Percentiles rank a stretch among this genome's conserved stretches.
These are phyloP conservation scores for Eucalyptus cladocalyx DNA, from an alignment of 345 rosid species.

Conservation along the genomic window DNA sequence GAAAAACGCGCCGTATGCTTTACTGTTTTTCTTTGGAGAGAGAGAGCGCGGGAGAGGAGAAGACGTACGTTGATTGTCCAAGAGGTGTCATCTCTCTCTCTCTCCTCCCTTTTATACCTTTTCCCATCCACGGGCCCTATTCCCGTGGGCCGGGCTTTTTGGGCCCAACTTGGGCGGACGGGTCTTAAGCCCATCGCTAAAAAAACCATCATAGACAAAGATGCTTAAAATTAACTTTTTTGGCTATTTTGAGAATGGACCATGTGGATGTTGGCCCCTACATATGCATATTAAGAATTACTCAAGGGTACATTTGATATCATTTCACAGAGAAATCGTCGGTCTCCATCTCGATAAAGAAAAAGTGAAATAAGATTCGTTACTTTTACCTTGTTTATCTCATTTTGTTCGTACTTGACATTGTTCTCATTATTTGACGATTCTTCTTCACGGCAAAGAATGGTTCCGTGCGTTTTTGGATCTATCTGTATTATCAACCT, in stretches of 20 bases:
- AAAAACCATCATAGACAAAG: too few relatives aligned
- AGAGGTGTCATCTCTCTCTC: too few relatives aligned
- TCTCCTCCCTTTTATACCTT: too few relatives aligned
- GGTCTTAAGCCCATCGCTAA: too few relatives aligned
- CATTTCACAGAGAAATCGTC: neutral
- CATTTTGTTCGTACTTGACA: neutral
- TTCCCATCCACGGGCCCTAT: too few relatives aligned
- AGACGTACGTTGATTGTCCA: too few relatives aligned
- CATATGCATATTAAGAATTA: neutral
- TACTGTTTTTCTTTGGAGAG: too few relatives aligned
- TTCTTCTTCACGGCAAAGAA: neutral
- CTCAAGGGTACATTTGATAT: neutral
- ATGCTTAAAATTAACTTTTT: neutral
- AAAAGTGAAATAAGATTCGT: neutral
- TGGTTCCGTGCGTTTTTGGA: neutral
- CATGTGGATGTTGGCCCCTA: fast-evolving
- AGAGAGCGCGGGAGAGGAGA: too few relatives aligned
- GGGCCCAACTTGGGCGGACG: too few relatives aligned
- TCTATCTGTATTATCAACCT: neutral
- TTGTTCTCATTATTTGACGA: neutral
- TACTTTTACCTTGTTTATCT: neutral
- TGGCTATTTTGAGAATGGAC: neutral
- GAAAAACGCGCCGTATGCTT: too few relatives aligned
- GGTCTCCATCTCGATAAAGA: neutral
- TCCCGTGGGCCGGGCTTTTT: too few relatives aligned